Evolutionary conservation across 768 basidiomycete genomes (phyloP), one percentile per base, ranked within the genome.

Genomic region (Agaricus sinodeliciosus): DNA sequence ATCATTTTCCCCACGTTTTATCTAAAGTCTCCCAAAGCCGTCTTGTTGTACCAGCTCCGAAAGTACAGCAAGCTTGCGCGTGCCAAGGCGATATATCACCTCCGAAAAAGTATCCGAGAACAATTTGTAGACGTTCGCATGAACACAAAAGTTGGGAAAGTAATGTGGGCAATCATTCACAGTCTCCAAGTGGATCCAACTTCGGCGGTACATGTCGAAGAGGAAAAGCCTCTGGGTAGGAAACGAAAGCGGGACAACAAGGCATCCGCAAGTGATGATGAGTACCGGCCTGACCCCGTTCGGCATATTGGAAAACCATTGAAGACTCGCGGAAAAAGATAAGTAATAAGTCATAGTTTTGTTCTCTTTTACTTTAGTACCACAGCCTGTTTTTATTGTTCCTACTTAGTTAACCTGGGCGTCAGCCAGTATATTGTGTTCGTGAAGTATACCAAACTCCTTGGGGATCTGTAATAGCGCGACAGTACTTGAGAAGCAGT

Each of bases 401-500:
- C 16, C 11, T n/a, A n/a, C 13, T 28, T 28, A 26, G 28, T 45
- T n/a, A 45, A 15, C 15, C 25, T 28, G 43, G 12, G 6, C 8
- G 5, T 59, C 68, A 82, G 31, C 72, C 75, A 62, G 68, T 79
- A 61, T 83, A 82, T 60, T 80, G 80, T 27, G 75, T 78, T 57
- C 87, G 72, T 1, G 87, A 77, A 1, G 85, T 88, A 66, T 92
- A 95, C 78, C 81, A 88, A 34, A 80, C 65, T 0, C 85, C 86
- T 9, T 79, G 73, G 0, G 74, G 62, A 48, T 88, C 85, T 48
- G 85, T 89, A 40, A 84, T 77, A 2, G 88, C 80, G 43, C 94
- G 74, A 34, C 90, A 90, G 62, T 87, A 90, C 69, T 93, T 97
- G 40, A 91, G 78, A 36, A 96, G 69, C 57, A 95, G 64, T 65